Conservation (phyloP, 352 stramenopile genomes). For the Pythium vanterpoolii region DNA sequence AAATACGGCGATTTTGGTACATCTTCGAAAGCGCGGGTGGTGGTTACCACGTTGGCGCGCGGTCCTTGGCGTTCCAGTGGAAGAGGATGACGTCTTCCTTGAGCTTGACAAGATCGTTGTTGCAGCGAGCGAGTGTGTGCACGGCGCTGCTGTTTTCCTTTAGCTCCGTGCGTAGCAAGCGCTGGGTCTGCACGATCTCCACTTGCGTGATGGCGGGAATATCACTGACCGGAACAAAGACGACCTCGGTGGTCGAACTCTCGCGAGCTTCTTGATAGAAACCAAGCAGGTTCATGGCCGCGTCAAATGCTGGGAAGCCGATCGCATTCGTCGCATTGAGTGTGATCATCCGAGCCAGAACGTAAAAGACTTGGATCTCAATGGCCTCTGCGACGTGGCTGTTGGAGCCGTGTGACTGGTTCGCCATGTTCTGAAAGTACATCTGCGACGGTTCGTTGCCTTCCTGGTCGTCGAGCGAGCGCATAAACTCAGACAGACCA, state of each 20-base stretch:
- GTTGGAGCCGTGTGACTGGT: conserved; percentile 24
- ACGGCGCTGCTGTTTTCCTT: conserved; percentile 71
- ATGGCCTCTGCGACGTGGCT: conserved; percentile 66
- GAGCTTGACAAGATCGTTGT: conserved; percentile 81
- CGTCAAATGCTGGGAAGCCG: conserved; percentile 76
- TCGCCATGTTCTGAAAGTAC: conserved; percentile 62
- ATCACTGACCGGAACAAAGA: conserved; percentile 76
- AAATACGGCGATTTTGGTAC: conserved; percentile 19
- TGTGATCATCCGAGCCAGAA: conserved; percentile 73
- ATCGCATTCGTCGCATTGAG: conserved; percentile 67
- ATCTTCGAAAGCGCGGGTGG: conserved; percentile 3
- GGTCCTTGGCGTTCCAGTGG: conserved; percentile 80
- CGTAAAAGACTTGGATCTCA: conserved; percentile 79
- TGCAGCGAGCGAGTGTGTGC: conserved; percentile 65
- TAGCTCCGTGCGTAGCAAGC: conserved; percentile 59
- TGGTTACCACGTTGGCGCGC: conserved; percentile 32
- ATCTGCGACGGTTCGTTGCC: conserved; percentile 38
- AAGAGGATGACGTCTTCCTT: conserved; percentile 86
- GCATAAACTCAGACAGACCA: conserved; percentile 77
- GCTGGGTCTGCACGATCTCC: conserved; percentile 69
- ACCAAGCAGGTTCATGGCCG: conserved; percentile 61
- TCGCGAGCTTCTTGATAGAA: conserved; percentile 81
- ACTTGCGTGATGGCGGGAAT: conserved; percentile 67
- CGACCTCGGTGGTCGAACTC: conserved; percentile 73
- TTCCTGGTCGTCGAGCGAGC: conserved; percentile 69